Evolutionary conservation across 1,284 basidiomycete species (phyloP).

Genomic region (Porogramme epimiltina): DNA sequence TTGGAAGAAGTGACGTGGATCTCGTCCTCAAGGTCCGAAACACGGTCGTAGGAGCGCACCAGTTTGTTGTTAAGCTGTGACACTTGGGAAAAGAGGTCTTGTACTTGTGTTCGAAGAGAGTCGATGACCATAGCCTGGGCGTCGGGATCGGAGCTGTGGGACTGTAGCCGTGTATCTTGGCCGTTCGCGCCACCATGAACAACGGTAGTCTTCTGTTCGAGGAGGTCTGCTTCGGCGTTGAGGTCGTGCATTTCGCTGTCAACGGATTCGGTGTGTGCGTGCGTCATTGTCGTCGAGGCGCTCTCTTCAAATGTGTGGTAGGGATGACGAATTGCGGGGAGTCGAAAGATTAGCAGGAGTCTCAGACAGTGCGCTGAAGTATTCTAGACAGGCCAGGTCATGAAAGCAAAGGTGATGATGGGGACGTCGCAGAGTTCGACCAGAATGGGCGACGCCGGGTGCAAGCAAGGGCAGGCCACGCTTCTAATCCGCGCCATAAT

Average conservation of each 20-base stretch:
- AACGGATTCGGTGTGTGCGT: constrained; percentile 21
- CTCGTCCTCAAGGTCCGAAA: constrained; percentile 93
- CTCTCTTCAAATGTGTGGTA: neutral
- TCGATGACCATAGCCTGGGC: constrained; percentile 77
- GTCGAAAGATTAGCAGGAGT: neutral
- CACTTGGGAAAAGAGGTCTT: constrained; percentile 88
- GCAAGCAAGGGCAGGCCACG: neutral
- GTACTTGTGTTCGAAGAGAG: constrained; percentile 79
- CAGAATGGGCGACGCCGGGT: neutral
- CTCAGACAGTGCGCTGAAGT: neutral
- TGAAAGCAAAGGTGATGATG: neutral
- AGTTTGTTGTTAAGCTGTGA: constrained; percentile 91
- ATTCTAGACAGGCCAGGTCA: neutral
- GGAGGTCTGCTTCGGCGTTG: constrained; percentile 33
- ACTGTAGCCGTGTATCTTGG: constrained; percentile 23
- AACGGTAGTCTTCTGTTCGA: constrained; percentile 31
- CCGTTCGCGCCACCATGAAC: constrained; percentile 25
- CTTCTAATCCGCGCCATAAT: too few species aligned
- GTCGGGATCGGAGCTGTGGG: constrained; percentile 41
- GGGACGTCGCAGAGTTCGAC: neutral
- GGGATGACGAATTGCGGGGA: neutral
- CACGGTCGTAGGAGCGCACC: constrained; percentile 87
- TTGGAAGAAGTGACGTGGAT: constrained; percentile 69
- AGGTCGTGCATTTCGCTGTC: constrained; percentile 35
- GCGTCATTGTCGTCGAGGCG: constrained; percentile 12